Conservation (phyloP, 1,284 basidiomycete genomes). For the Megacollybia platyphylla region DNA sequence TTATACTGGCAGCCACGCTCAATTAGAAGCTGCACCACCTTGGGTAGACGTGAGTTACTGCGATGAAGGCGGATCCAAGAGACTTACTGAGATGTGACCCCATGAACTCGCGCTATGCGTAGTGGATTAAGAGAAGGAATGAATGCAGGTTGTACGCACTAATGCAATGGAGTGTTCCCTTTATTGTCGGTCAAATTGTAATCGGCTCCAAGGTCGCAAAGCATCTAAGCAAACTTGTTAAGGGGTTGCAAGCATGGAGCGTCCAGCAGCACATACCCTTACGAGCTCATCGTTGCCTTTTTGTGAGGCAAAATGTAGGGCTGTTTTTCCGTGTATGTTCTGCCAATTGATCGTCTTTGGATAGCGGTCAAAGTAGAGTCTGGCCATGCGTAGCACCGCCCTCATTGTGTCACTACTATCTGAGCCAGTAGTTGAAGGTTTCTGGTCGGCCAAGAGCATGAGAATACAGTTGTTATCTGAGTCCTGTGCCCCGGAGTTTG, state of each 20-base stretch:
- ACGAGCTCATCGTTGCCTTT: constrained; percentile 86
- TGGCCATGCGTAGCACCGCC: constrained; percentile 69
- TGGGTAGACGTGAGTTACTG: constrained; percentile 10
- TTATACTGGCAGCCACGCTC: constrained; percentile 78
- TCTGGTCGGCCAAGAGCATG: constrained; percentile 74
- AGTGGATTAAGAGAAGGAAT: constrained; percentile 6
- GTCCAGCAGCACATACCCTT: constrained; percentile 35
- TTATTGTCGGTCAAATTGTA: constrained; percentile 79
- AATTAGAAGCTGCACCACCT: constrained; percentile 80
- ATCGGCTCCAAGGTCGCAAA: constrained; percentile 83
- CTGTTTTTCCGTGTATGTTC: constrained; percentile 79
- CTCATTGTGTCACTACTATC: constrained; percentile 47
- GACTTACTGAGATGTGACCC: constrained; percentile 65
- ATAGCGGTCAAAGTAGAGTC: constrained; percentile 70
- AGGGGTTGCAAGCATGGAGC: constrained; percentile 5
- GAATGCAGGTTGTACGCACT: constrained; percentile 37
- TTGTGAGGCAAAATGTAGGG: constrained; percentile 78
- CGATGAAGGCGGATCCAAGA: constrained; percentile 5
- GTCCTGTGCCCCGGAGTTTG: constrained; percentile 39
- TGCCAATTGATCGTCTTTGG: constrained; percentile 84
- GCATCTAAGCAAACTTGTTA: constrained; percentile 41
- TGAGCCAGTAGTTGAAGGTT: constrained; percentile 33
- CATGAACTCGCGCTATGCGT: constrained; percentile 64
- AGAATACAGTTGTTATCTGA: constrained; percentile 83
- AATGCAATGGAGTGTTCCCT: constrained; percentile 89